Evolutionary conservation across 257 asterid genomes (phyloP), one percentile per base, ranked within the genome.

Genomic region (Gardenia jasminoides): DNA sequence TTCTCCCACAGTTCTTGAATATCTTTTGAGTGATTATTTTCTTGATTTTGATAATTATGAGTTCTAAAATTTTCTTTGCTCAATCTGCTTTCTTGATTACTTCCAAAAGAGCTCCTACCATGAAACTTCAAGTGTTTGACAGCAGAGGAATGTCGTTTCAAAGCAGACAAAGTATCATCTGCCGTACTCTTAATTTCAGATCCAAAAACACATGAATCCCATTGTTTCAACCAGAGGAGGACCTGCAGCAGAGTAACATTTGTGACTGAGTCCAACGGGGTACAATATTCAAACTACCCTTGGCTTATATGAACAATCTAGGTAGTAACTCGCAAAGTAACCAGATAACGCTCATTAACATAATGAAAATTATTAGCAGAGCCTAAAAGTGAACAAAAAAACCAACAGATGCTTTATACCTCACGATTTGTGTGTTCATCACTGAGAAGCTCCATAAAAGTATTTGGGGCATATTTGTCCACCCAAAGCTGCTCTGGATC

Each of bases 401-500:
- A 52, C 50, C 72, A 86, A 84, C 20, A 54, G 66, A 62, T 16
- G 78, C 54, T 70, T 79, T 82, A 70, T 83, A 93, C 99, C 97
- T 96, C 97, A 78, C 99, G 98, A 80, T 96, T 96, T 77, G 97
- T 96, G 83, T 93, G 91, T 78, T 96, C 99, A 73, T 93, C 97
- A 84, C 99, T 96, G 78, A 96, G 98, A 83, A 96, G 99, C 90
- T 96, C 99, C 17, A 92, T 92, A 87, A 96, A 96, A 59, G 98
- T 90, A 80, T 88, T 93, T 72, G 99, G 99, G 81, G 99, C 93
- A 85, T 93, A 96, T 77, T 92, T 96, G 84, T 96, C 97, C 82
- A 96, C 99, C 99, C 99, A 96, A 80, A 93, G 99, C 84, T 91
- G 84, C 81, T 93, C 96, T 66, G 59, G 86, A 70, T 78, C 78